Conservation (phyloP, 805 yeast genomes). For the Saturnispora ahearnii region DNA sequence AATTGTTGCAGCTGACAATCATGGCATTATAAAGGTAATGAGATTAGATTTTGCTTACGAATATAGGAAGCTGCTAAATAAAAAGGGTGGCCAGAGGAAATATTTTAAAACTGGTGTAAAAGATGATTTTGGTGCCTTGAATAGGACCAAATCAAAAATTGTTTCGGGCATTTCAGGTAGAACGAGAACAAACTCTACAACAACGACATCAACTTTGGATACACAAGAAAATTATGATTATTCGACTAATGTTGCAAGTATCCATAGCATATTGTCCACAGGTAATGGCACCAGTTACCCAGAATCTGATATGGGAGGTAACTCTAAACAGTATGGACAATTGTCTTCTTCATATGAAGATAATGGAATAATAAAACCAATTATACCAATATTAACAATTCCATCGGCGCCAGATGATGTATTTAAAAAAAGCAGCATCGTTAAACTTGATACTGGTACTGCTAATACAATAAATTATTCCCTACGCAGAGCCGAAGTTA, state of each 20-base stretch:
- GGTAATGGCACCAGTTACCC: background rate
- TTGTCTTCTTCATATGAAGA: background rate
- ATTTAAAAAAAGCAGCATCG: background rate
- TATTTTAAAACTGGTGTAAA: background rate
- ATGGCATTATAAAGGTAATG: slow-evolving; percentile 66
- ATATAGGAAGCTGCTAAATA: slow-evolving; percentile 26
- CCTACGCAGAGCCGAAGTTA: background rate
- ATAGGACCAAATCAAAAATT: background rate
- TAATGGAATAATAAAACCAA: background rate
- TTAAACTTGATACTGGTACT: background rate
- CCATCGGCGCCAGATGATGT: background rate
- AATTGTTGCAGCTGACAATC: slow-evolving; percentile 67
- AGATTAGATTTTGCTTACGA: slow-evolving; percentile 66
- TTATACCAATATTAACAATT: background rate
- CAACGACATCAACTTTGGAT: slow-evolving; percentile 2
- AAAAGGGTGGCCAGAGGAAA: slow-evolving; percentile 6
- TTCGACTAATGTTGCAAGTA: background rate
- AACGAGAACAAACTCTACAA: slow-evolving; percentile 1
- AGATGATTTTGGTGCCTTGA: background rate
- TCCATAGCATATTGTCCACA: background rate
- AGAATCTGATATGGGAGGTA: background rate
- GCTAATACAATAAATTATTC: background rate
- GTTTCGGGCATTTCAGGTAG: background rate
- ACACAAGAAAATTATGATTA: background rate
- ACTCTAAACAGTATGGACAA: background rate